A percentile compares a stretch with the other conserved stretches of the same genome.
phyloP scores from a whole-genome alignment of 495 filamentous ascomycete genomes.

The Trypethelium eluteriae region DNA sequence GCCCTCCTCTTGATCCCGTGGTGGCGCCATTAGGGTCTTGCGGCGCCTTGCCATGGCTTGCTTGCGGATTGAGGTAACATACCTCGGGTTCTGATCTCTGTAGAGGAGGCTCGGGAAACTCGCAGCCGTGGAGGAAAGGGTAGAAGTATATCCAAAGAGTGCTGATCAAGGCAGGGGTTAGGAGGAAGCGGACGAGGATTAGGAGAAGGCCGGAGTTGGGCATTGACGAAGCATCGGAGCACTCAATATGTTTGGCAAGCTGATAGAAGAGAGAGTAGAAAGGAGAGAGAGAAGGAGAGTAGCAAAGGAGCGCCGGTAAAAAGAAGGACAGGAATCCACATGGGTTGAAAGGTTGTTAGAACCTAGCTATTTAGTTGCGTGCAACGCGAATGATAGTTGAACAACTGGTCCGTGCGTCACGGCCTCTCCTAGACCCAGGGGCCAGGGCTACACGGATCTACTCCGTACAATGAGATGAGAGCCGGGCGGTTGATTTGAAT shows the following conservation, averaged over 20 bases:
- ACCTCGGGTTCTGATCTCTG: background rate
- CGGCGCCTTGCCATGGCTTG: background rate
- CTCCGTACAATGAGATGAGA: too few species aligned
- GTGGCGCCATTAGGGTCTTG: background rate
- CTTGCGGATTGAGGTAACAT: background rate
- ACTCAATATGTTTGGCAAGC: background rate
- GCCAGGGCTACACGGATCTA: too few species aligned
- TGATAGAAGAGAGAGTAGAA: constrained; percentile 5
- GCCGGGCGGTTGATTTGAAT: too few species aligned
- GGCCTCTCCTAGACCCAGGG: background rate
- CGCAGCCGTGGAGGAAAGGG: constrained; percentile 72
- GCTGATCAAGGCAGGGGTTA: constrained; percentile 60
- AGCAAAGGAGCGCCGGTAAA: background rate
- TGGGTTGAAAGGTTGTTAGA: background rate
- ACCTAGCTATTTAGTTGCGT: background rate
- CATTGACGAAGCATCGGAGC: constrained; percentile 34
- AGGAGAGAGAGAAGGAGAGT: background rate
- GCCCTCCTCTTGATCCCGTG: background rate
- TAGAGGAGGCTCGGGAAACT: constrained; percentile 56
- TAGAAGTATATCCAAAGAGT: constrained; percentile 83
- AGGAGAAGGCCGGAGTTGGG: constrained; percentile 33
- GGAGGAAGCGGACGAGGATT: constrained; percentile 42
- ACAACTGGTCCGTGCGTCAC: constrained; percentile 5
- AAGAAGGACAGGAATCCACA: background rate
- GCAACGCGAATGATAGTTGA: background rate